Conservation (phyloP, 495 filamentous ascomycete species). For the Friedmanniomyces simplex region DNA sequence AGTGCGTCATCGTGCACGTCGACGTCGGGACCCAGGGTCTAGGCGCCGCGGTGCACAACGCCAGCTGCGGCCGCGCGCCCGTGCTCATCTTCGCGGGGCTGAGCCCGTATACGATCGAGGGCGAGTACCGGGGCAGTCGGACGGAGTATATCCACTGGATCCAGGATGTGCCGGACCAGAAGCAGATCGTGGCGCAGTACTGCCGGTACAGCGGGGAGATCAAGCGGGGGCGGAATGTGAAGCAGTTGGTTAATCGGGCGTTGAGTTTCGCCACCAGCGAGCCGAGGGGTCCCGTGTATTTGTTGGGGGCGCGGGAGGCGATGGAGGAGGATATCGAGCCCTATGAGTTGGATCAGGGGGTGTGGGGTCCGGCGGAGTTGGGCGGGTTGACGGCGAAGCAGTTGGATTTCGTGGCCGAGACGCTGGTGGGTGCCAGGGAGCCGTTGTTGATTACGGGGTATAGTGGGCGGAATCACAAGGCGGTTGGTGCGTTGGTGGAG, state of each 20-base stretch:
- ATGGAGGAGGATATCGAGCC: slow-evolving; percentile 88
- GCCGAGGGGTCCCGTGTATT: slow-evolving; percentile 78
- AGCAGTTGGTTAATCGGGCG: slow-evolving; percentile 89
- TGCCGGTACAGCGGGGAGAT: slow-evolving; percentile 88
- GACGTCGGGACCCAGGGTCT: slow-evolving; percentile 92
- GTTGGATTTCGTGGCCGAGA: slow-evolving; percentile 56
- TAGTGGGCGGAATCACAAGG: slow-evolving; percentile 61
- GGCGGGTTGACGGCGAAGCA: slow-evolving; percentile 60
- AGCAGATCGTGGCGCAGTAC: slow-evolving; percentile 83
- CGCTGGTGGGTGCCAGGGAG: slow-evolving; percentile 60
- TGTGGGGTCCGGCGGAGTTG: slow-evolving; percentile 68
- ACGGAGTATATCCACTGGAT: slow-evolving; percentile 99
- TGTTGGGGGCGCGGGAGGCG: slow-evolving; percentile 73
- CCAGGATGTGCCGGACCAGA: slow-evolving; percentile 92
- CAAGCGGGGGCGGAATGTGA: slow-evolving; percentile 85
- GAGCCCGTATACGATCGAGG: slow-evolving; percentile 81
- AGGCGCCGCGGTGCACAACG: slow-evolving; percentile 86
- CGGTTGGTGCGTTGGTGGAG: slow-evolving; percentile 61
- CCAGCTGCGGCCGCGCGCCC: slow-evolving; percentile 72
- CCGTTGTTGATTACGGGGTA: slow-evolving; percentile 81
- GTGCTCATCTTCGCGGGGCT: slow-evolving; percentile 87
- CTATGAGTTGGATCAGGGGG: slow-evolving; percentile 59
- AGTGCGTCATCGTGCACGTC: slow-evolving; percentile 91
- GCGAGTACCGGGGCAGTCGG: slow-evolving; percentile 75
- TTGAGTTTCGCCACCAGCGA: slow-evolving; percentile 75